Conservation (phyloP, 2,329 filamentous ascomycete genomes). For the Myriosclerotinia scirpicola region DNA sequence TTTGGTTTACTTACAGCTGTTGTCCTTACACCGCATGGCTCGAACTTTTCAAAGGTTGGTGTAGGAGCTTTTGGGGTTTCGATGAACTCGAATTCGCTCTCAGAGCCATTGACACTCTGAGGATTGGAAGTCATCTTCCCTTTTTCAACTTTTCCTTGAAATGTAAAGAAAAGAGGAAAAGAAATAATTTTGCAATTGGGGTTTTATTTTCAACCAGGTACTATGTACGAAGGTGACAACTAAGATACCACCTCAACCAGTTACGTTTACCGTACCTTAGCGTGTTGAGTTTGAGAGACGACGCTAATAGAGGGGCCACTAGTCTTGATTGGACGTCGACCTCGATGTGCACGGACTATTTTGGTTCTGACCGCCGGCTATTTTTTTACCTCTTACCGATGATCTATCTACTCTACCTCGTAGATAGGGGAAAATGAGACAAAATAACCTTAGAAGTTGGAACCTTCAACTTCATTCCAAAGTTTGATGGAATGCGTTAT, state of each 20-base stretch:
- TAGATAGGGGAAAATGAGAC: neutral
- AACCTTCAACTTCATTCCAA: neutral
- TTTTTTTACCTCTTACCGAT: neutral
- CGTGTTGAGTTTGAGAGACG: constrained; percentile 10
- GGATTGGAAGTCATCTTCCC: constrained; percentile 50
- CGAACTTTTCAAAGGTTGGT: constrained; percentile 51
- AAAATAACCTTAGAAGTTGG: neutral
- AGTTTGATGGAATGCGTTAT: no score
- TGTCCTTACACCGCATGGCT: constrained; percentile 56
- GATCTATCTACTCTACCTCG: neutral
- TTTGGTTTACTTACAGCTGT: constrained; percentile 49
- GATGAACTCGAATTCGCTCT: constrained; percentile 64
- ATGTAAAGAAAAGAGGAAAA: constrained; percentile 26
- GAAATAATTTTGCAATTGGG: constrained; percentile 16
- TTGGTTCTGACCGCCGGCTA: neutral
- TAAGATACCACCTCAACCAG: neutral
- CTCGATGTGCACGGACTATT: neutral
- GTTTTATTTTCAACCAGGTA: neutral
- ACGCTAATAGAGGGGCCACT: constrained; percentile 3
- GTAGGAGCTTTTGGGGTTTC: constrained; percentile 54
- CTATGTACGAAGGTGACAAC: constrained; percentile 3
- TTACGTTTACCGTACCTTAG: constrained; percentile 10
- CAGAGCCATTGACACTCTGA: constrained; percentile 50
- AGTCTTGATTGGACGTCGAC: constrained; percentile 3
- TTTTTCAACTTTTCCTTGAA: constrained; percentile 28